phyloP scores from a whole-genome alignment of 306 rosid species.

The Sphenostylis stenocarpa region DNA sequence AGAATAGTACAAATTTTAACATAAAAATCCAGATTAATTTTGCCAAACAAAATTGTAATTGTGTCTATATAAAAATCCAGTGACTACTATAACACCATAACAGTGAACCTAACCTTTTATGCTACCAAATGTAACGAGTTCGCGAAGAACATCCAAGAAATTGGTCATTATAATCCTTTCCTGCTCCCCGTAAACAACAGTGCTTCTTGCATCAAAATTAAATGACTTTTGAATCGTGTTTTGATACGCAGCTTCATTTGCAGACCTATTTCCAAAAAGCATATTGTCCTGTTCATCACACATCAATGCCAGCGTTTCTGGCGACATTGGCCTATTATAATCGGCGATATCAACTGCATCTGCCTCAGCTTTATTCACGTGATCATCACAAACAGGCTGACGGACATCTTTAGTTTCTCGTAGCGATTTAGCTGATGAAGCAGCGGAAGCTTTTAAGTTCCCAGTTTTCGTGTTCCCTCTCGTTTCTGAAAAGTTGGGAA shows the following conservation, averaged over 20 bases:
- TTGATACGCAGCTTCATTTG: conserved; percentile 36
- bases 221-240: conserved; percentile 42
- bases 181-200: conserved; percentile 55
- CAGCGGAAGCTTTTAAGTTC: conserved; percentile 33
- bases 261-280: conserved; percentile 44
- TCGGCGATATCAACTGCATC: conserved; percentile 42
- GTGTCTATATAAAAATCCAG: conserved; percentile 18
- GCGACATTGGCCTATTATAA: conserved; percentile 57
- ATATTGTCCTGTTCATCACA: conserved; percentile 68
- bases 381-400: conserved; percentile 32
- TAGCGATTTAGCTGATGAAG: conserved; percentile 42
- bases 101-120: conserved; percentile 51
- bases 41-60: background rate
- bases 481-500: conserved; percentile 46
- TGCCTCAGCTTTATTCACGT: conserved; percentile 38
- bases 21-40: conserved; percentile 23
- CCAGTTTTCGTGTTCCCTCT: conserved; percentile 22
- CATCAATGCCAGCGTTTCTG: conserved; percentile 74
- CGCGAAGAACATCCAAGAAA: conserved; percentile 61
- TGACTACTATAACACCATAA: conserved; percentile 7
- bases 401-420: conserved; percentile 39
- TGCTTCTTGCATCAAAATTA: conserved; percentile 40
- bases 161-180: conserved; percentile 62
- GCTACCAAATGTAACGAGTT: conserved; percentile 60
- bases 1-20: background rate